These are phyloP conservation scores for Fusarium praegraminearum DNA, from an alignment of 2,329 filamentous ascomycete species.

Conservation along the genomic window DNA sequence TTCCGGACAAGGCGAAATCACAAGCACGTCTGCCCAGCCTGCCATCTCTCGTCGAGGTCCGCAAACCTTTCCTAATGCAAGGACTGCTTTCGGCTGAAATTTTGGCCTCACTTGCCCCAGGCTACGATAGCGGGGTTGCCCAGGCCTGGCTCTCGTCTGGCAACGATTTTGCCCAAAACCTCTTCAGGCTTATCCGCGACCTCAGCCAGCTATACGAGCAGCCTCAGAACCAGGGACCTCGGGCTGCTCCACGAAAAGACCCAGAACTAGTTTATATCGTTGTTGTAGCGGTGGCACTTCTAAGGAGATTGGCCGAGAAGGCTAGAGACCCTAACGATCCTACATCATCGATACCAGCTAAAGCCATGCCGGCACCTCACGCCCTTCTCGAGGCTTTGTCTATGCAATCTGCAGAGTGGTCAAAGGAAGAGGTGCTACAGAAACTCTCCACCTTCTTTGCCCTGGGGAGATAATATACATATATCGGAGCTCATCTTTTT, in stretches of 20 bases:
- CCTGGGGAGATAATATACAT: conserved; percentile 60
- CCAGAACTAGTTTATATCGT: conserved; percentile 72
- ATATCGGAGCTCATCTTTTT: conserved; percentile 19
- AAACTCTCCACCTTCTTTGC: conserved; percentile 71
- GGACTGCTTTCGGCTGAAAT: conserved; percentile 92
- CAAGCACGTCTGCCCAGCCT: conserved; percentile 69
- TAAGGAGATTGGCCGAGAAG: conserved; percentile 78
- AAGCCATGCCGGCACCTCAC: conserved; percentile 74
- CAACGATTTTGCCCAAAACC: conserved; percentile 84
- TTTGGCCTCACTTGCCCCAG: conserved; percentile 78
- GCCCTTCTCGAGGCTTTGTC: conserved; percentile 75
- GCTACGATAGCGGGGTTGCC: conserved; percentile 78
- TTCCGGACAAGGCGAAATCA: conserved; percentile 73
- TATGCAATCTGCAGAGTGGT: conserved; percentile 71
- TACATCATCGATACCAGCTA: conserved; percentile 65
- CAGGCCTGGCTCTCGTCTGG: conserved; percentile 84
- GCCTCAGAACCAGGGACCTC: conserved; percentile 54
- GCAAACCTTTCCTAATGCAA: conserved; percentile 92
- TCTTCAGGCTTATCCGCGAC: conserved; percentile 80
- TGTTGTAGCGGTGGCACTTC: conserved; percentile 73
- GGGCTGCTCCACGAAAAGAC: conserved; percentile 58
- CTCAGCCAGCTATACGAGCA: conserved; percentile 74
- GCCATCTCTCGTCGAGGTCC: conserved; percentile 78
- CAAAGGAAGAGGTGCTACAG: conserved; percentile 74
- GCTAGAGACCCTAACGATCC: conserved; percentile 67